Percentiles rank a stretch among this genome's conserved stretches.
Evolutionary conservation across 2,329 filamentous ascomycete genomes (phyloP).

Genomic region (Thielaviopsis musarum): DNA sequence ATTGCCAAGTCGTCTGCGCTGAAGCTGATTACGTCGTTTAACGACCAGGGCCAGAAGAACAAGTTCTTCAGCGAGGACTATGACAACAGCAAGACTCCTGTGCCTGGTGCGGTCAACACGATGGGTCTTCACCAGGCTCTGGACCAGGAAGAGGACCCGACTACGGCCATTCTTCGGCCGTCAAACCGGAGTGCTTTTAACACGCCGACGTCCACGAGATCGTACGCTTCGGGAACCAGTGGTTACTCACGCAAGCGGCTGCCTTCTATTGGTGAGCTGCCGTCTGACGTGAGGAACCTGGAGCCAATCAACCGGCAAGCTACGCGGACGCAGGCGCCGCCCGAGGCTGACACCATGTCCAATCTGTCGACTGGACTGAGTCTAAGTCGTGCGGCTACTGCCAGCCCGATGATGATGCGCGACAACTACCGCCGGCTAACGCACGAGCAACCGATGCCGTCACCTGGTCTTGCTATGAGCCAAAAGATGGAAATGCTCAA

Average conservation of each 20-base stretch:
- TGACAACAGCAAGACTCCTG: conserved; percentile 52
- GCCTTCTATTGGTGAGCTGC: conserved; percentile 55
- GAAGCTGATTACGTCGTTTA: conserved; percentile 85
- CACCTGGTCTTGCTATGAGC: conserved; percentile 42
- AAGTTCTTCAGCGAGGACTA: conserved; percentile 39
- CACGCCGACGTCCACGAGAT: conserved; percentile 50
- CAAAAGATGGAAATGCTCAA: conserved; percentile 40
- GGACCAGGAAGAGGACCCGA: conserved; percentile 39
- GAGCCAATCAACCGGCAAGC: background rate
- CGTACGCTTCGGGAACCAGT: conserved; percentile 35
- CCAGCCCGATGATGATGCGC: conserved; percentile 47
- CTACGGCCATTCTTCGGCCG: conserved; percentile 51
- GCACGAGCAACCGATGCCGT: conserved; percentile 36
- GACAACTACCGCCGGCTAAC: conserved; percentile 25
- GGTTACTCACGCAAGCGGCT: conserved; percentile 48
- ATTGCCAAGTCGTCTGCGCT: conserved; percentile 68
- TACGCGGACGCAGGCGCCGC: conserved; percentile 1
- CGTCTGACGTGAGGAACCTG: conserved; percentile 1
- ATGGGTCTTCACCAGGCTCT: conserved; percentile 51
- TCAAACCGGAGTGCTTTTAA: conserved; percentile 52
- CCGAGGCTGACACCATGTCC: background rate
- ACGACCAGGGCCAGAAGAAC: conserved; percentile 41
- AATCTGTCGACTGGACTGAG: conserved; percentile 25
- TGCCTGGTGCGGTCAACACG: conserved; percentile 18
- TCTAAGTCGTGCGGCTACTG: conserved; percentile 48